Evolutionary conservation across 2,329 filamentous ascomycete species (phyloP), one percentile per base, ranked within the genome.

Genomic region (Lithohypha guttulata): DNA sequence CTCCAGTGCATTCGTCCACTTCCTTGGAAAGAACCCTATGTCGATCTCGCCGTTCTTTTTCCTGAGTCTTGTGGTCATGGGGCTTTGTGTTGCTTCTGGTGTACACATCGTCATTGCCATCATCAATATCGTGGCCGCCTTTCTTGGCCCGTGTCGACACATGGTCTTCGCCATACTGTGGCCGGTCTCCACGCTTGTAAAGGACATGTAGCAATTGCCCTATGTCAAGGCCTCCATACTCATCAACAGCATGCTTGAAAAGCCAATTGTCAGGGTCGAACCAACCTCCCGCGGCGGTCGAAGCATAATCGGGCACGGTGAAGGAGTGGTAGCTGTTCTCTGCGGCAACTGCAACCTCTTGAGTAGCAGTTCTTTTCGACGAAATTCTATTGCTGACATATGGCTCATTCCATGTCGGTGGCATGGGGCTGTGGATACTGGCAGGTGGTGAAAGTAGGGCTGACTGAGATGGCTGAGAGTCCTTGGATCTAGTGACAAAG

Each of bases 21-120:
- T 47, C 28, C 28, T 30, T 45, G 19, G 47, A 45, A 14, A 43
- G 28, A 4, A 42, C 28, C 7, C 47, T 38, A 26, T 49, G 47
- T 4, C 42, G 41, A 18, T 44, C 30, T 11, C 47, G 41, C 19
- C 47, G 35, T 17, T 41, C 41, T 11, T 38, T 25, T 29, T 49
- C 47, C 11, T 34, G 22, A 3, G 26, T 23, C 21, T 29, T 32
- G 26, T 46, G 42, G 18, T 33, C 37, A 11, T n/a, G n/a, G n/a
- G n/a, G n/a, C n/a, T n/a, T n/a, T n/a, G n/a, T n/a, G n/a, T n/a
- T n/a, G n/a, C n/a, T n/a, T n/a, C n/a, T n/a, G n/a, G n/a, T n/a
- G n/a, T n/a, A n/a, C n/a, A n/a, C n/a, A n/a, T 3, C 15, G 8
- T 28, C 35, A 22, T 6, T 14, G 4, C 22, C 35, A 14, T 31